Base-by-base conservation (phyloP, 2,329 filamentous ascomycete species). In the Trichoderma citrinoviride region DNA sequence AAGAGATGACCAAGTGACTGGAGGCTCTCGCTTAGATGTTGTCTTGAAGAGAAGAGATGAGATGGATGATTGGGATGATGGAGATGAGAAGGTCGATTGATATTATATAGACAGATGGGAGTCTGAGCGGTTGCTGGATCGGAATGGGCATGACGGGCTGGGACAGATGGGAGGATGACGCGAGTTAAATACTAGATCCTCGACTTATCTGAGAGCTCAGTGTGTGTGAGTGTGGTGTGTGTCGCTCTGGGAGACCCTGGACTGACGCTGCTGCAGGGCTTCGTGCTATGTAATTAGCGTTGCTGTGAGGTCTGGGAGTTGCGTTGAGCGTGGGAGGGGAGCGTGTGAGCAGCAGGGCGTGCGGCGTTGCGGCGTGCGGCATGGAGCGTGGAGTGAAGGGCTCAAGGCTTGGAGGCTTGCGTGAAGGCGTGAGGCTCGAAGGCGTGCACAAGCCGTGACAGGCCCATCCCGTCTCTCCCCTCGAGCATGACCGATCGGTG, bases 271-370 rank as follows among this genome's bases (percentile, higher is more conserved):
- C 64, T 66, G 58, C 64, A 66, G 64, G 64, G 64, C 58, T 63
- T 58, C 27, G 55, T 61, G 49, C 50, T 52, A 64, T 64, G 62
- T 56, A 65, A 55, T 65, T 65, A 65, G 64, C 64, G 64, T 65
- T 40, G 25, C 19, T 23, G 29, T 64, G 27, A 25, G 12, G 61
- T 53, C 47, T 3, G 41, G 17, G 37, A 52, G 57, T n/a, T 50
- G 62, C 25, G n/a, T n/a, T n/a, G n/a, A n/a, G n/a, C n/a, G n/a
- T 54, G n/a, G 50, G 41, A 25, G 55, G 50, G 64, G 54, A 23
- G 33, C 33, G 33, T 37, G 33, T 37, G 33, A 37, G 33, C 33
- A 37, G 33, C 10, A 37, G 33, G 33, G 33, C 33, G 33, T 37
- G 33, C 33, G 33, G 33, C 33, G 14, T 37, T 37, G 33, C 33